Conservation (phyloP, 140 eudicot species). For the Flaveria floridana region DNA sequence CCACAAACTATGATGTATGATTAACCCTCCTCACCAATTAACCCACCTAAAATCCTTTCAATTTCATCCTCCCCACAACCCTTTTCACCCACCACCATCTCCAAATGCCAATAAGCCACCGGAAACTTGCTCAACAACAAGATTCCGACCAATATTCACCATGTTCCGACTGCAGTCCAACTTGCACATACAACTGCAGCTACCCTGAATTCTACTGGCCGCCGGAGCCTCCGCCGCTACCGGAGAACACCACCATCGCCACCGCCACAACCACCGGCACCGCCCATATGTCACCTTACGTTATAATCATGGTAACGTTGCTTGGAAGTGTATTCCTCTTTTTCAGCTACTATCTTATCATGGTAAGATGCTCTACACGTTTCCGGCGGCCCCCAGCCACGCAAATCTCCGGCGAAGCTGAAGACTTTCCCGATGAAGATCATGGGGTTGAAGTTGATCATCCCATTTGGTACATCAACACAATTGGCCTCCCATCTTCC, state of each 20-base stretch:
- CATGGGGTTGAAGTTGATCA: conserved; percentile 41
- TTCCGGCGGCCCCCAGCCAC: conserved; percentile 23
- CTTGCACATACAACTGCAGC: conserved; percentile 37
- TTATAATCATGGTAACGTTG: conserved; percentile 34
- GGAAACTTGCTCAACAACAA: conserved; percentile 41
- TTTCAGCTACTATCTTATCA: conserved; percentile 42
- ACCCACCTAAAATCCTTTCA: conserved; percentile 20
- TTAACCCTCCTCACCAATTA: conserved; percentile 40
- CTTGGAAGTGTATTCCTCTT: conserved; percentile 42
- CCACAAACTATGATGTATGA: conserved; percentile 32
- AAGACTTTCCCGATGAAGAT: conserved; percentile 37
- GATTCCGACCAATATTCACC: conserved; percentile 31
- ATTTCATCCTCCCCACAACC: conserved; percentile 22
- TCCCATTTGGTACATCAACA: conserved; percentile 68
- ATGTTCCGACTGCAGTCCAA: conserved; percentile 50
- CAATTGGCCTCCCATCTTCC: conserved; percentile 55
- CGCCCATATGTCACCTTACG: conserved; percentile 40
- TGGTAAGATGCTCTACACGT: conserved; percentile 37
- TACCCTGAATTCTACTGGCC: conserved; percentile 44
- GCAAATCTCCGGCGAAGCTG: conserved; percentile 13
- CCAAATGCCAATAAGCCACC: conserved; percentile 36
- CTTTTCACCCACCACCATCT: conserved; percentile 20
- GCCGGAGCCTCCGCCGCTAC: conserved; percentile 22
- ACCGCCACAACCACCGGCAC: conserved; percentile 18
- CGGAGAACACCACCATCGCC: conserved; percentile 2